Conservation (phyloP, 2,329 filamentous ascomycete genomes). For the Stemphylium vesicarium region DNA sequence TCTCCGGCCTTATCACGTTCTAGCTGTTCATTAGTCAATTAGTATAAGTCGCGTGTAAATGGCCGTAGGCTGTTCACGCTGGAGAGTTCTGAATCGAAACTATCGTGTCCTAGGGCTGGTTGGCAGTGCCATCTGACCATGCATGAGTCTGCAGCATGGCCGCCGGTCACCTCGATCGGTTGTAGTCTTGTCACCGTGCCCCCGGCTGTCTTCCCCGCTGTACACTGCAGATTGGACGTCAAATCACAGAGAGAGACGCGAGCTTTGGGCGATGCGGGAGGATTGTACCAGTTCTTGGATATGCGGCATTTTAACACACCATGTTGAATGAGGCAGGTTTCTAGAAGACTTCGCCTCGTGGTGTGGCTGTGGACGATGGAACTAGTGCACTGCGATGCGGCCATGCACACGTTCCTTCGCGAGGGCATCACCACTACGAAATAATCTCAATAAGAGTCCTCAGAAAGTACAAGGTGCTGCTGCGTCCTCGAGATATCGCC, state of each 20-base stretch:
- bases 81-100: slow-evolving; percentile 13
- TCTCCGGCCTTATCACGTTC: slow-evolving; percentile 26
- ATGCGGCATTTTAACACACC: slow-evolving; percentile 17
- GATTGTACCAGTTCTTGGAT: slow-evolving; percentile 11
- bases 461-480: background rate
- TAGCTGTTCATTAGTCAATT: slow-evolving; percentile 24
- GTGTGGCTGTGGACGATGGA: slow-evolving; percentile 23
- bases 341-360: slow-evolving; percentile 24
- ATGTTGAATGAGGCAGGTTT: slow-evolving; percentile 16
- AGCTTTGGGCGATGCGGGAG: slow-evolving; percentile 13
- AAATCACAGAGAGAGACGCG: slow-evolving; percentile 20
- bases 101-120: slow-evolving; percentile 16
- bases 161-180: slow-evolving; percentile 23
- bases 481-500: background rate
- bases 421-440: background rate
- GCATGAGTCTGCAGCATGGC: slow-evolving; percentile 14
- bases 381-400: slow-evolving; percentile 7
- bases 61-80: slow-evolving; percentile 19
- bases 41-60: slow-evolving; percentile 13
- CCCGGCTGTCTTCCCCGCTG: slow-evolving; percentile 14
- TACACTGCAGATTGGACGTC: slow-evolving; percentile 6
- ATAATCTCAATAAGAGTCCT: background rate
- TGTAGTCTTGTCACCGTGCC: slow-evolving; percentile 12
- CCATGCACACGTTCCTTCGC: background rate
- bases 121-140: slow-evolving; percentile 28